Conservation (phyloP, 208 protist genomes). For the Phytomonas francai region DNA sequence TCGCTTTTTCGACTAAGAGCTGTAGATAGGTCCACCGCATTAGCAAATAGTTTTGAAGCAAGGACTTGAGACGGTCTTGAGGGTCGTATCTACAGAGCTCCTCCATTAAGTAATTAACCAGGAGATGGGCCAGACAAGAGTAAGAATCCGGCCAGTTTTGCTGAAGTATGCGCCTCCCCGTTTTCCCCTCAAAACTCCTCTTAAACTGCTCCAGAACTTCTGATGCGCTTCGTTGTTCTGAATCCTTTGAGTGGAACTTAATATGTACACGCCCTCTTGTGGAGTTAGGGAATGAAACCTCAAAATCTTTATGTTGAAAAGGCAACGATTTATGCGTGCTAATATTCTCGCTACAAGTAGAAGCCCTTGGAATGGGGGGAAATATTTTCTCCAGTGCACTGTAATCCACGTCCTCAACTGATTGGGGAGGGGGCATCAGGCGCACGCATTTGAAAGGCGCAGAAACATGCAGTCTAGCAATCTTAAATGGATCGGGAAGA, state of each 20-base stretch:
- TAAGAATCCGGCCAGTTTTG: background rate
- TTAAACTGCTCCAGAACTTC: background rate
- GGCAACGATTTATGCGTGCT: background rate
- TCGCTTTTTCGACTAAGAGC: background rate
- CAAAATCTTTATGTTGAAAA: background rate
- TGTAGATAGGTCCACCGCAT: background rate
- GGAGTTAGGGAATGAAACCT: background rate
- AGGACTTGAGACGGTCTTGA: background rate
- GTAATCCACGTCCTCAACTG: background rate
- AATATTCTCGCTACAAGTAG: background rate
- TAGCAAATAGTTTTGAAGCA: background rate
- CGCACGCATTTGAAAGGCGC: background rate
- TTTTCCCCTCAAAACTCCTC: background rate
- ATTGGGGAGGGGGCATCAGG: background rate
- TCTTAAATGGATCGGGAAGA: background rate
- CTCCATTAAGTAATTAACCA: background rate
- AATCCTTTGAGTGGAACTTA: background rate
- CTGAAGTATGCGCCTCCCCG: background rate
- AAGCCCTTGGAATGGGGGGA: background rate
- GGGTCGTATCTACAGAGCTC: background rate
- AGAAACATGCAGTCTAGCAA: background rate
- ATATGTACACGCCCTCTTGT: background rate
- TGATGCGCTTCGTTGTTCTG: background rate
- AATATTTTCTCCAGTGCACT: background rate
- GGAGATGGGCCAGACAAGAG: background rate